Evolutionary conservation across 805 yeast species (phyloP).

Genomic region (Limtongozyma cylindracea): DNA sequence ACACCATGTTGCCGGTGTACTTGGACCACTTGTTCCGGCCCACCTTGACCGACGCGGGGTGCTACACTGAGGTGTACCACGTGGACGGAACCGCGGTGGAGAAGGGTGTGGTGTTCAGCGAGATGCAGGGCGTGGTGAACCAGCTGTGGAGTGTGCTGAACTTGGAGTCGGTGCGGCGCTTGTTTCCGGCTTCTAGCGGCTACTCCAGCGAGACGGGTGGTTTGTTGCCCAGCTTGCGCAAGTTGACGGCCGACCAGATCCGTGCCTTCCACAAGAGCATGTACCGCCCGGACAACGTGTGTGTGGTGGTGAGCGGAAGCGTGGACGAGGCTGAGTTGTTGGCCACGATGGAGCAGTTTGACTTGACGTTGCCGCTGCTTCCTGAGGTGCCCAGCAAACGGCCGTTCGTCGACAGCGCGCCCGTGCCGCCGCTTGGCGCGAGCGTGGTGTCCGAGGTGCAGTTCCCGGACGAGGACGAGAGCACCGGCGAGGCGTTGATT

Average conservation of each 20-base stretch:
- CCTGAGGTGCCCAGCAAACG: constrained; percentile 13
- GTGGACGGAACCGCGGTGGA: constrained; percentile 79
- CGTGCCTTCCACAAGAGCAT: constrained; percentile 42
- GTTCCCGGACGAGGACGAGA: constrained; percentile 80
- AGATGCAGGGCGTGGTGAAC: constrained; percentile 84
- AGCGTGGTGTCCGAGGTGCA: constrained; percentile 23
- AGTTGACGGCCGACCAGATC: constrained; percentile 48
- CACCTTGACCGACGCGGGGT: constrained; percentile 71
- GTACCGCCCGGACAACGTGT: constrained; percentile 67
- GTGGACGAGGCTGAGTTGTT: constrained; percentile 57
- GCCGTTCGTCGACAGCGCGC: constrained; percentile 57
- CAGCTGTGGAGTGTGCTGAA: constrained; percentile 45
- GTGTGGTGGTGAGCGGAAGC: constrained; percentile 67
- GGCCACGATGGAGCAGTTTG: constrained; percentile 32
- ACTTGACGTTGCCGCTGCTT: constrained; percentile 21
- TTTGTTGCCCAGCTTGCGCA: constrained; percentile 47
- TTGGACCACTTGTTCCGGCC: constrained; percentile 74
- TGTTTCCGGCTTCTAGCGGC: constrained; percentile 40
- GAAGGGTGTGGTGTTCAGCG: constrained; percentile 90
- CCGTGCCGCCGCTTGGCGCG: constrained; percentile 15
- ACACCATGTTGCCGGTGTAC: constrained; percentile 61
- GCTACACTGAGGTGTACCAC: constrained; percentile 86
- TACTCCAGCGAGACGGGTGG: constrained; percentile 94
- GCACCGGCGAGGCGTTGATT: constrained; percentile 48
- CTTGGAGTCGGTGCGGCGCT: constrained; percentile 28